Percentiles rank a stretch among this genome's conserved stretches.
These are phyloP conservation scores for Boletus edulis DNA, from an alignment of 768 basidiomycete species.

Conservation along the genomic window DNA sequence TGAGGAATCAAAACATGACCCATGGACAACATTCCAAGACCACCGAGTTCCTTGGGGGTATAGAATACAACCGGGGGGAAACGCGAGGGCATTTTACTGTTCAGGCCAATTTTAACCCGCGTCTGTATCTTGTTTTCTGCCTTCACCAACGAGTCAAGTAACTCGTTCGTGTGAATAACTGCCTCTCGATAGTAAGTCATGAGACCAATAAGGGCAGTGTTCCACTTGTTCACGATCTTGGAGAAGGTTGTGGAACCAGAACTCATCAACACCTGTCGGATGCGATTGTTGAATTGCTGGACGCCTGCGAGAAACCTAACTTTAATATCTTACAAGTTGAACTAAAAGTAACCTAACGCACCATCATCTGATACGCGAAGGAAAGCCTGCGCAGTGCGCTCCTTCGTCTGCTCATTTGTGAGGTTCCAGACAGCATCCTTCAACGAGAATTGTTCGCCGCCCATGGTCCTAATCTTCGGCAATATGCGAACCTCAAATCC, in stretches of 20 bases:
- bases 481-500: slow-evolving; percentile 99
- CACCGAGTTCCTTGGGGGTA: slow-evolving; percentile 97
- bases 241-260: slow-evolving; percentile 98
- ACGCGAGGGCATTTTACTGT: slow-evolving; percentile 99
- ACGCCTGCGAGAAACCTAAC: slow-evolving; percentile 50
- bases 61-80: slow-evolving; percentile 98
- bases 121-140: slow-evolving; percentile 99
- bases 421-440: slow-evolving; percentile 97
- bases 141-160: slow-evolving; percentile 94
- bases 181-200: slow-evolving; percentile 99
- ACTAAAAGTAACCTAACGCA: slow-evolving; percentile 19
- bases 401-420: slow-evolving; percentile 96
- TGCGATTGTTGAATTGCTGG: slow-evolving; percentile 96
- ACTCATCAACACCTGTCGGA: slow-evolving; percentile 96
- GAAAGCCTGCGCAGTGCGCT: slow-evolving; percentile 97
- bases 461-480: slow-evolving; percentile 93
- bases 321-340: background rate
- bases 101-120: slow-evolving; percentile 98
- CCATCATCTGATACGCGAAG: slow-evolving; percentile 96
- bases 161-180: slow-evolving; percentile 95
- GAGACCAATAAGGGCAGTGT: slow-evolving; percentile 89
- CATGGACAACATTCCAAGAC: slow-evolving; percentile 99
- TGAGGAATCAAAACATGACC: slow-evolving; percentile 98
- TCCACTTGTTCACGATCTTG: slow-evolving; percentile 99
- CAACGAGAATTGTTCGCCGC: slow-evolving; percentile 95